These are phyloP conservation scores for Leishmania major DNA, from an alignment of 208 protist genomes.

Conservation along the genomic window DNA sequence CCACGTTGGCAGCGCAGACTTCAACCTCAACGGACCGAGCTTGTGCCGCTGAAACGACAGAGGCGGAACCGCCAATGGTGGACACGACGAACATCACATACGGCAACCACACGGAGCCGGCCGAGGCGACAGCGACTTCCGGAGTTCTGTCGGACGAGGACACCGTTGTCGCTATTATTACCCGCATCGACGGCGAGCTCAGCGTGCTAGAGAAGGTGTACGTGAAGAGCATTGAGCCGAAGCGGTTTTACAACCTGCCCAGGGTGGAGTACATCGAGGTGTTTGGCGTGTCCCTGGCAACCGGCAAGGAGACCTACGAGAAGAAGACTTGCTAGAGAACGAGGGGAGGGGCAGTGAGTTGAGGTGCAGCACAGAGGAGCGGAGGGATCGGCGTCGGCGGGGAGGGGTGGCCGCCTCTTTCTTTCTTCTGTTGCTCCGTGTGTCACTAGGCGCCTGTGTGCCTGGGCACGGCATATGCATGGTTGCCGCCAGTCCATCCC, in stretches of 20 bases:
- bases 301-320: conserved; percentile 60
- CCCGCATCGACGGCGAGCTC: conserved; percentile 43
- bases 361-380: not conserved
- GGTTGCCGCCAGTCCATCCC: not conserved
- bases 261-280: conserved; percentile 80
- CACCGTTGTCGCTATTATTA: conserved; percentile 51
- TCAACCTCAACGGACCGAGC: not conserved
- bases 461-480: not conserved
- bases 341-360: not conserved
- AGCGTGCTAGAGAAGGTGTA: conserved; percentile 67
- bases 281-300: conserved; percentile 60
- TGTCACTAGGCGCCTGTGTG: not conserved
- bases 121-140: conserved; percentile 13
- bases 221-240: conserved; percentile 73
- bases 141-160: conserved; percentile 26
- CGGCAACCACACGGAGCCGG: conserved; percentile 22
- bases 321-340: conserved; percentile 36
- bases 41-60: not conserved
- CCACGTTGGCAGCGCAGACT: not conserved
- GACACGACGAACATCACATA: conserved; percentile 19
- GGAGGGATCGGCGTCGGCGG: not conserved
- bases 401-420: not conserved
- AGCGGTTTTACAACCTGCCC: conserved; percentile 79
- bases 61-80: conserved; percentile 3
- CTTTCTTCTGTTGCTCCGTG: not conserved